These are phyloP conservation scores for Seiridium unicorne DNA, from an alignment of 2,329 filamentous ascomycete species.

Conservation along the genomic window DNA sequence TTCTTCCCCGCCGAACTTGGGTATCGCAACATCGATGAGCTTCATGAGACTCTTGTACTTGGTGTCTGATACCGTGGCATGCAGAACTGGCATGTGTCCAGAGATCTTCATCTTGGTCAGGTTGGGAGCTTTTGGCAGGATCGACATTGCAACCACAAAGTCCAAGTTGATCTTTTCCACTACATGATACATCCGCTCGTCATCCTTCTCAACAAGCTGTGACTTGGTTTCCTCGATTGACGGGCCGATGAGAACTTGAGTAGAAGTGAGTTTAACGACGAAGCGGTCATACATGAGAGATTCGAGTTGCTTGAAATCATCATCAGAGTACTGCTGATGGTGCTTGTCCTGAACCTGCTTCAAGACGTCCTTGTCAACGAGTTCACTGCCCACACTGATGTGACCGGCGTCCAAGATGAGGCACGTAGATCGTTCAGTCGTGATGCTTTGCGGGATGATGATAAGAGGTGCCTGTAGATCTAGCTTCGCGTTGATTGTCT, in stretches of 20 bases:
- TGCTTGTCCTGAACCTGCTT: slow-evolving; percentile 90
- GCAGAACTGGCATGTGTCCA: slow-evolving; percentile 86
- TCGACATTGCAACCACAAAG: slow-evolving; percentile 93
- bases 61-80: slow-evolving; percentile 86
- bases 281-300: slow-evolving; percentile 98
- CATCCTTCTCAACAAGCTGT: slow-evolving; percentile 69
- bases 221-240: slow-evolving; percentile 87
- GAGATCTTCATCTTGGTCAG: slow-evolving; percentile 89
- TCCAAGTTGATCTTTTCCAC: slow-evolving; percentile 97
- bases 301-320: slow-evolving; percentile 85
- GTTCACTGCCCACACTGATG: slow-evolving; percentile 87
- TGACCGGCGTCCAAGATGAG: slow-evolving; percentile 96
- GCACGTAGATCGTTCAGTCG: slow-evolving; percentile 75
- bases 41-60: slow-evolving; percentile 99
- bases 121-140: slow-evolving; percentile 92
- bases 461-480: slow-evolving; percentile 95
- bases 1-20: slow-evolving; percentile 65
- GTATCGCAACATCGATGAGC: slow-evolving; percentile 91
- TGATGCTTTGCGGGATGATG: slow-evolving; percentile 93
- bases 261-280: slow-evolving; percentile 86
- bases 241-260: slow-evolving; percentile 91
- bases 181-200: slow-evolving; percentile 75
- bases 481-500: slow-evolving; percentile 93
- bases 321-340: slow-evolving; percentile 79
- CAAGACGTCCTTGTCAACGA: slow-evolving; percentile 89